Evolutionary conservation across 2,329 filamentous ascomycete genomes (phyloP).

Genomic region (Botrytis hyacinthi): DNA sequence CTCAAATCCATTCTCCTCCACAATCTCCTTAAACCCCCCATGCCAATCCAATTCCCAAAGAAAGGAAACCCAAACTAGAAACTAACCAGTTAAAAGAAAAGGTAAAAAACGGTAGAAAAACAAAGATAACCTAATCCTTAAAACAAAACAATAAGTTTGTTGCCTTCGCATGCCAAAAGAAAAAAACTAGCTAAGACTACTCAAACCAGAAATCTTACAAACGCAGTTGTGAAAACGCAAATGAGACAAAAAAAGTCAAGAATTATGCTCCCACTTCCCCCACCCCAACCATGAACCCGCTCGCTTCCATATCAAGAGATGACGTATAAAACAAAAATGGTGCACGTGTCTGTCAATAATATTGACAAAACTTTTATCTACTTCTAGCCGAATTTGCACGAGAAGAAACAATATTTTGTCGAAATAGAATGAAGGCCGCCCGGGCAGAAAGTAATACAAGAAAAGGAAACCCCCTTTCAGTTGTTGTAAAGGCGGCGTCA

Average conservation of each 20-base stretch:
- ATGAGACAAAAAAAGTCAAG: constrained; percentile 9
- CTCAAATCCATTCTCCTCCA: background rate
- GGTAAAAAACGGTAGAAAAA: background rate
- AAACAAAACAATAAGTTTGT: background rate
- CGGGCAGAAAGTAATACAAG: constrained; percentile 19
- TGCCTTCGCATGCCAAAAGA: background rate
- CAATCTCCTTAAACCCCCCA: background rate
- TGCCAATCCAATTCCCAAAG: background rate
- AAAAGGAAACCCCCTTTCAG: constrained; percentile 4
- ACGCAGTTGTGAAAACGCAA: background rate
- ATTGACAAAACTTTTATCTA: constrained; percentile 10
- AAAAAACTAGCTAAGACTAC: background rate
- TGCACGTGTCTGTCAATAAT: constrained; percentile 5
- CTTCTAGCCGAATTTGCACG: background rate
- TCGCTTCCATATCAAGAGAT: constrained; percentile 6
- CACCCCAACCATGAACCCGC: background rate
- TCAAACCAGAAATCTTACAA: constrained; percentile 13
- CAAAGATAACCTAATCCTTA: background rate
- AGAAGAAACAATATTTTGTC: constrained; percentile 5
- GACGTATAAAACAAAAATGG: constrained; percentile 10
- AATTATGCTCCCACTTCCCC: constrained; percentile 18
- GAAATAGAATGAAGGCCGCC: constrained; percentile 14
- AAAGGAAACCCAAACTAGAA: constrained; percentile 1
- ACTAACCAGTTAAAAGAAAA: background rate
- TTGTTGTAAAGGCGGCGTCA: background rate